A percentile compares a stretch with the other conserved stretches of the same genome.
These are phyloP conservation scores for Acorus gramineus DNA, from an alignment of 106 monocot species.

Conservation along the genomic window DNA sequence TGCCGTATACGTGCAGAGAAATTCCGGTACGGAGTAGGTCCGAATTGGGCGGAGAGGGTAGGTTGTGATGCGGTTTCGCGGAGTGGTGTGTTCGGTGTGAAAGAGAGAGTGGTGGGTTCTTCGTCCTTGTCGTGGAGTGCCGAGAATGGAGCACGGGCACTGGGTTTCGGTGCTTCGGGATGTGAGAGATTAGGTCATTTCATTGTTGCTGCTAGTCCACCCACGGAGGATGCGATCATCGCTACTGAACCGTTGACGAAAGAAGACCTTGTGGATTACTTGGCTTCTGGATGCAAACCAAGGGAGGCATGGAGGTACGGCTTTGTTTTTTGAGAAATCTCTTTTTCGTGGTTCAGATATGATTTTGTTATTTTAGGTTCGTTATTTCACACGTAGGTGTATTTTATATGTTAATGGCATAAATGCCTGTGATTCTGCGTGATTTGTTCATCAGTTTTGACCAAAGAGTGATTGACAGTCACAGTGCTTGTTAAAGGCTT, in stretches of 20 bases:
- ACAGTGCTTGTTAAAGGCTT: too few species aligned
- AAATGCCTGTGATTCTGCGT: too few species aligned
- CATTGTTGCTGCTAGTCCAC: conserved; percentile 73
- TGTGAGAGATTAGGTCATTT: conserved; percentile 12
- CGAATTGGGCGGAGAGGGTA: not conserved
- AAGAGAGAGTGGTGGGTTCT: conserved; percentile 2
- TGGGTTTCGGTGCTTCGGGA: conserved; percentile 1
- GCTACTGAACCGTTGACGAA: conserved; percentile 73
- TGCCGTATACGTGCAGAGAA: too few species aligned
- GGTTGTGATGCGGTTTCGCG: conserved; percentile 12
- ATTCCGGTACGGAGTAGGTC: too few species aligned
- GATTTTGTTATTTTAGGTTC: too few species aligned
- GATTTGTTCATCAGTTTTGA: too few species aligned
- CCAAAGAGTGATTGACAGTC: too few species aligned
- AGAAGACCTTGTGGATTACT: conserved; percentile 77
- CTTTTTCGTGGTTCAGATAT: not conserved
- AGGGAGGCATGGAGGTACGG: conserved; percentile 84
- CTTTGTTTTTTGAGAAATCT: not conserved
- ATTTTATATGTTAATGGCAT: too few species aligned
- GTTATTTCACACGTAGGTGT: too few species aligned
- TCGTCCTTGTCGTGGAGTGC: conserved; percentile 9
- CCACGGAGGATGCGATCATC: conserved; percentile 66
- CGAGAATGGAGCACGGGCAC: conserved; percentile 17
- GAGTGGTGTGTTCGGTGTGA: conserved; percentile 1
- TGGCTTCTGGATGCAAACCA: conserved; percentile 82